These are phyloP conservation scores for Quercus robur DNA, from an alignment of 306 rosid genomes.

Conservation along the genomic window DNA sequence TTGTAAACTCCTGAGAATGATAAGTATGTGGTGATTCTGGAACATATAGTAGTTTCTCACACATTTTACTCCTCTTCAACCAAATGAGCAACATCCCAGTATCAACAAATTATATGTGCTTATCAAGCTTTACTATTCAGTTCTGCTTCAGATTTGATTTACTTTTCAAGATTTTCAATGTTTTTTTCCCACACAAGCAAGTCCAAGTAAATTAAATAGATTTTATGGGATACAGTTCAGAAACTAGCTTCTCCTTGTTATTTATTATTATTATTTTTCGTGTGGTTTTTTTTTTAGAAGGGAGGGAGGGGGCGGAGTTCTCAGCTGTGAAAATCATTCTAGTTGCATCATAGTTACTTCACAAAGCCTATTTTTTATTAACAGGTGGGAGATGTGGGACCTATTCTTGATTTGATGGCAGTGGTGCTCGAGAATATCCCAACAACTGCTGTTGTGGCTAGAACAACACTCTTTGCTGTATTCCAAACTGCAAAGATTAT, in stretches of 20 bases:
- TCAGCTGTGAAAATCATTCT: slow-evolving; percentile 1
- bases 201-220: not conserved
- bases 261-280: no score
- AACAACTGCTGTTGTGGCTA: slow-evolving; percentile 46
- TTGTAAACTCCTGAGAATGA: not conserved
- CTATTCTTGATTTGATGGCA: slow-evolving; percentile 90
- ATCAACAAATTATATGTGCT: not conserved
- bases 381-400: slow-evolving; percentile 89
- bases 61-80: not conserved
- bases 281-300: not conserved
- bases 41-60: not conserved
- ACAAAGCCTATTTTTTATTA: slow-evolving; percentile 33
- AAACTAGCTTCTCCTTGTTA: not conserved
- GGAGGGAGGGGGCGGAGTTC: not conserved
- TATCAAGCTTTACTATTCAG: no score
- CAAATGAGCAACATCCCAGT: not conserved
- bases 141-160: not conserved
- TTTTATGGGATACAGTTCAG: not conserved
- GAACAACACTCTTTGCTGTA: slow-evolving; percentile 74
- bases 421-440: slow-evolving; percentile 76
- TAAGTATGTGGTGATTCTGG: not conserved
- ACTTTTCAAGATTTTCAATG: not conserved
- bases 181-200: not conserved
- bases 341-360: slow-evolving; percentile 8
- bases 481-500: slow-evolving; percentile 73